phyloP scores from a whole-genome alignment of 805 yeast species.

The Ogataea parapolymorpha region DNA sequence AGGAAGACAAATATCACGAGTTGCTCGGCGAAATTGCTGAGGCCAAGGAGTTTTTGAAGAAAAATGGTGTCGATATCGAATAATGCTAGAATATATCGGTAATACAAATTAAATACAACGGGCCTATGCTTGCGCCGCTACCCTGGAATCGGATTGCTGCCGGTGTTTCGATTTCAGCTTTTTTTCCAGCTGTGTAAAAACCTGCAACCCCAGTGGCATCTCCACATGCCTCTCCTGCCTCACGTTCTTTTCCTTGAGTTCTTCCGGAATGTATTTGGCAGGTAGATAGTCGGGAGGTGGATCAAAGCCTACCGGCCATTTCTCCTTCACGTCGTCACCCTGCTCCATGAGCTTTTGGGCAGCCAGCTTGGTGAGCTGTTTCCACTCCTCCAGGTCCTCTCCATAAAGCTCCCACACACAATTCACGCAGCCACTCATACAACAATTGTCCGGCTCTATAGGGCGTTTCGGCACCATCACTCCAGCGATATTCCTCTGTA shows the following conservation, averaged over 20 bases:
- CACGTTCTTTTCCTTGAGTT: slow-evolving; percentile 38
- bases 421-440: slow-evolving; percentile 95
- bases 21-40: slow-evolving; percentile 56
- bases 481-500: slow-evolving; percentile 50
- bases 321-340: slow-evolving; percentile 43
- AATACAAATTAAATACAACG: background rate
- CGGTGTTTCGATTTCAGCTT: slow-evolving; percentile 42
- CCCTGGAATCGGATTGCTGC: background rate
- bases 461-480: slow-evolving; percentile 81
- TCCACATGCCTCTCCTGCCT: slow-evolving; percentile 29
- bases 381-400: slow-evolving; percentile 88
- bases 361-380: slow-evolving; percentile 55
- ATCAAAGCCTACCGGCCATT: slow-evolving; percentile 67
- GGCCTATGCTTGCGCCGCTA: background rate
- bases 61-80: slow-evolving; percentile 52
- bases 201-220: slow-evolving; percentile 74
- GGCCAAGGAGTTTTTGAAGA: slow-evolving; percentile 56
- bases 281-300: slow-evolving; percentile 46
- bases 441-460: slow-evolving; percentile 89
- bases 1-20: slow-evolving; percentile 63
- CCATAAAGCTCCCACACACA: slow-evolving; percentile 95
- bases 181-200: slow-evolving; percentile 81
- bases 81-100: slow-evolving; percentile 2
- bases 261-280: slow-evolving; percentile 42
- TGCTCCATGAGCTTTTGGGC: slow-evolving; percentile 36